These are phyloP conservation scores for Paecilomyces sp. DNA, from an alignment of 2,329 filamentous ascomycete genomes.

Conservation along the genomic window DNA sequence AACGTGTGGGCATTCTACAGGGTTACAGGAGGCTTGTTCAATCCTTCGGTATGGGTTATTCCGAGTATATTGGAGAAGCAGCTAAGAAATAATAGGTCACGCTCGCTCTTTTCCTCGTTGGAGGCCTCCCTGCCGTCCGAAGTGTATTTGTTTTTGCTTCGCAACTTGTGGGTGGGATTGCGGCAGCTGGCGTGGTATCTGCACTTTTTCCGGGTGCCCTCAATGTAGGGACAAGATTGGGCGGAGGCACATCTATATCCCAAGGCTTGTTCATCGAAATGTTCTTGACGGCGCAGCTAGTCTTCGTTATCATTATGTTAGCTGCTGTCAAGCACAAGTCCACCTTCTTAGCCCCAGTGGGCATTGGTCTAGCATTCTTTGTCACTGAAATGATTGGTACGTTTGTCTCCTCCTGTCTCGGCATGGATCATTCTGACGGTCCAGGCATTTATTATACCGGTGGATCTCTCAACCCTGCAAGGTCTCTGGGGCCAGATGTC, in stretches of 20 bases:
- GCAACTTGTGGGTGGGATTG: conserved; percentile 54
- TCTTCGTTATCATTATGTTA: conserved; percentile 61
- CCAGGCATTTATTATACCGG: conserved; percentile 43
- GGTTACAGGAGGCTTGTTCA: conserved; percentile 46
- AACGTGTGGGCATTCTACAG: conserved; percentile 52
- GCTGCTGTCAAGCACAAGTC: conserved; percentile 67
- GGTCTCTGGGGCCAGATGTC: conserved; percentile 42
- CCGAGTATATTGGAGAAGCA: neutral
- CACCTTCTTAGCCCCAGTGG: conserved; percentile 64
- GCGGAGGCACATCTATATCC: conserved; percentile 42
- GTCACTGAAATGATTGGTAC: conserved; percentile 47
- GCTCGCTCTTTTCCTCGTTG: conserved; percentile 52
- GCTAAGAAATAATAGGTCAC: conserved; percentile 38
- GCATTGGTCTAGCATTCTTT: conserved; percentile 65
- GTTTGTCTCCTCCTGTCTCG: neutral
- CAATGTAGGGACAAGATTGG: conserved; percentile 51
- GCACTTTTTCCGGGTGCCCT: conserved; percentile 53
- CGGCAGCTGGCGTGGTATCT: conserved; percentile 51
- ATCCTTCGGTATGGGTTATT: conserved; percentile 34
- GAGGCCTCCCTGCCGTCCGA: conserved; percentile 48
- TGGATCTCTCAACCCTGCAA: conserved; percentile 42
- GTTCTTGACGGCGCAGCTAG: conserved; percentile 57
- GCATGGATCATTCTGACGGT: neutral
- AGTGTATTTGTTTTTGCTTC: conserved; percentile 47
- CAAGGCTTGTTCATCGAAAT: conserved; percentile 62